A percentile compares a stretch with the other conserved stretches of the same genome.
phyloP scores from a whole-genome alignment of 108 stramenopile species.

The Chaetoceros tenuissimus region DNA sequence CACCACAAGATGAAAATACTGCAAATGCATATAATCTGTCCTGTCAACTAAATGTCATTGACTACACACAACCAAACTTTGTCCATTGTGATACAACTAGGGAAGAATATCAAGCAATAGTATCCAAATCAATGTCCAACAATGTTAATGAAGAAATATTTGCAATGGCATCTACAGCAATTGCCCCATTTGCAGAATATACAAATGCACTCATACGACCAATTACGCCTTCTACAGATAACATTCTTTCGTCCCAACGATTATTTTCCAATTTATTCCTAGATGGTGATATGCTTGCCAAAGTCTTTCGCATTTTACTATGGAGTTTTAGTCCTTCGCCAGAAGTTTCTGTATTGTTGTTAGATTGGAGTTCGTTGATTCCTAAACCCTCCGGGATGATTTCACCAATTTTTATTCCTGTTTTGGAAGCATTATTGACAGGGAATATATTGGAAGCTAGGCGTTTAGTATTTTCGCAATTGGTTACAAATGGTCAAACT shows the following conservation, averaged over 20 bases:
- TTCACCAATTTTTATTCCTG: conserved; percentile 27
- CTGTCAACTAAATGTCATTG: conserved; percentile 63
- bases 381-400: conserved; percentile 14
- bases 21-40: conserved; percentile 44
- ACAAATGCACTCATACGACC: conserved; percentile 52
- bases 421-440: conserved; percentile 18
- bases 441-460: conserved; percentile 29
- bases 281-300: conserved; percentile 46
- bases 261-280: conserved; percentile 75
- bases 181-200: conserved; percentile 36
- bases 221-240: conserved; percentile 20
- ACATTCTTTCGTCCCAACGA: conserved; percentile 16
- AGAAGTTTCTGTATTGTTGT: conserved; percentile 56
- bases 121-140: not conserved
- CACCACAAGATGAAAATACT: conserved; percentile 39
- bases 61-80: conserved; percentile 23
- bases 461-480: conserved; percentile 32
- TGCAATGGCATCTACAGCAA: conserved; percentile 44
- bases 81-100: not conserved
- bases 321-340: conserved; percentile 62
- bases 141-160: conserved; percentile 28
- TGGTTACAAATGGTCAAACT: conserved; percentile 36
- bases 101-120: not conserved
- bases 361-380: conserved; percentile 62
- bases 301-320: conserved; percentile 36